Conservation (phyloP, 768 basidiomycete species). For the Boletus huronensis region DNA sequence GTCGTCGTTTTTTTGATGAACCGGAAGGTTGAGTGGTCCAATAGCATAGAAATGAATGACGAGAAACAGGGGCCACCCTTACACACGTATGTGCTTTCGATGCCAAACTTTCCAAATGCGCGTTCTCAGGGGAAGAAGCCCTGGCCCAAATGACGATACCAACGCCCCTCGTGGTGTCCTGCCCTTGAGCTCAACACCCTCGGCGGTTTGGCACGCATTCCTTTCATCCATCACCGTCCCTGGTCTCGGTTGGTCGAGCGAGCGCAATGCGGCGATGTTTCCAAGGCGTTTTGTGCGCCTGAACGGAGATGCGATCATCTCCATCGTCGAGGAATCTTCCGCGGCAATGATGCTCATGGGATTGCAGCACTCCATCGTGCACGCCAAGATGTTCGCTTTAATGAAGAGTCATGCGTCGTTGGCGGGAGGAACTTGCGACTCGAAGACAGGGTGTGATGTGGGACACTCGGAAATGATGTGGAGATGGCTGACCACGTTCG, state of each 20-base stretch:
- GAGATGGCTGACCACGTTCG: conserved; percentile 12
- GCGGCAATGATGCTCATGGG: background rate
- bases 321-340: conserved; percentile 4
- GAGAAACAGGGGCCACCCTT: conserved; percentile 10
- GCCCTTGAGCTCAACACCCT: conserved; percentile 14
- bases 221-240: conserved; percentile 11
- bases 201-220: conserved; percentile 7
- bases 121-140: conserved; percentile 7
- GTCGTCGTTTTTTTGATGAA: conserved; percentile 6
- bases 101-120: conserved; percentile 28
- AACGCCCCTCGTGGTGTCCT: conserved; percentile 25
- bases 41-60: conserved; percentile 1
- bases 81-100: conserved; percentile 16
- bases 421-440: conserved; percentile 7
- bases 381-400: background rate
- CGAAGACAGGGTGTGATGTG: conserved; percentile 1
- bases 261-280: conserved; percentile 4
- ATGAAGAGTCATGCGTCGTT: conserved; percentile 1
- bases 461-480: conserved; percentile 24
- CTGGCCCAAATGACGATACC: background rate
- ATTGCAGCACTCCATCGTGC: conserved; percentile 8
- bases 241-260: conserved; percentile 6
- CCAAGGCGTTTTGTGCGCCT: conserved; percentile 1
- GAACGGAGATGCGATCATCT: conserved; percentile 2
- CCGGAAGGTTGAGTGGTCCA: background rate